phyloP scores from a whole-genome alignment of 306 rosid genomes.

The Mimosa pudica region DNA sequence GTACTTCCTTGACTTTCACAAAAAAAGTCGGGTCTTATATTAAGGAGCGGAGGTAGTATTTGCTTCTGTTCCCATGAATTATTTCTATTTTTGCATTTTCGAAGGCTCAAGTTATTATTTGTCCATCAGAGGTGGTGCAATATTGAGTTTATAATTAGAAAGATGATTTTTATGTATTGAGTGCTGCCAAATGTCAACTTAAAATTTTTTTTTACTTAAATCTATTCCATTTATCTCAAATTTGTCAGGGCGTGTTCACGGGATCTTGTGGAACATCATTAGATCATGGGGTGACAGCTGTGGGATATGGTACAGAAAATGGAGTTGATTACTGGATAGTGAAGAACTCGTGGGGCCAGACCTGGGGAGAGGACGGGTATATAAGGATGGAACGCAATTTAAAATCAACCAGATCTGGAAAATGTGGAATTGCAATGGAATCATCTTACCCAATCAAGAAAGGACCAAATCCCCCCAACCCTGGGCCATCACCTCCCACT shows the following conservation, averaged over 20 bases:
- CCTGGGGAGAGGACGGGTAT: constrained; percentile 86
- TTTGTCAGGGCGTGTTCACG: constrained; percentile 69
- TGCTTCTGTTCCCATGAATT: background rate
- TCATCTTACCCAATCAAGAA: constrained; percentile 77
- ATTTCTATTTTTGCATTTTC: background rate
- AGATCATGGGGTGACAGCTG: constrained; percentile 81
- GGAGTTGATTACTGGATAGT: constrained; percentile 89
- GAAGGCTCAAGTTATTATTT: background rate
- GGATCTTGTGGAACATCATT: constrained; percentile 72
- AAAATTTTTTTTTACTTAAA: background rate
- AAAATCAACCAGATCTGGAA: constrained; percentile 35
- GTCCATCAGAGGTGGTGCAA: background rate
- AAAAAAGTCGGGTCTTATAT: too few species aligned
- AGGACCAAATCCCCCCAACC: constrained; percentile 73
- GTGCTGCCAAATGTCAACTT: background rate
- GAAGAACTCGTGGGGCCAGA: constrained; percentile 76
- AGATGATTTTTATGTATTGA: background rate
- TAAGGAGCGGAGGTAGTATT: background rate
- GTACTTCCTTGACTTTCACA: too few species aligned
- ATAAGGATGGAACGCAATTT: constrained; percentile 81
- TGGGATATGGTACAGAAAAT: constrained; percentile 78
- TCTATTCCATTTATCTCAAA: background rate
- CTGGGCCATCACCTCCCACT: constrained; percentile 76
- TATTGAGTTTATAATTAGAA: background rate
- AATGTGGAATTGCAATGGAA: constrained; percentile 78